Percentiles rank a stretch among this genome's conserved stretches.
Evolutionary conservation across 106 monocot species (phyloP).

Genomic region (Hemerocallis citrina): DNA sequence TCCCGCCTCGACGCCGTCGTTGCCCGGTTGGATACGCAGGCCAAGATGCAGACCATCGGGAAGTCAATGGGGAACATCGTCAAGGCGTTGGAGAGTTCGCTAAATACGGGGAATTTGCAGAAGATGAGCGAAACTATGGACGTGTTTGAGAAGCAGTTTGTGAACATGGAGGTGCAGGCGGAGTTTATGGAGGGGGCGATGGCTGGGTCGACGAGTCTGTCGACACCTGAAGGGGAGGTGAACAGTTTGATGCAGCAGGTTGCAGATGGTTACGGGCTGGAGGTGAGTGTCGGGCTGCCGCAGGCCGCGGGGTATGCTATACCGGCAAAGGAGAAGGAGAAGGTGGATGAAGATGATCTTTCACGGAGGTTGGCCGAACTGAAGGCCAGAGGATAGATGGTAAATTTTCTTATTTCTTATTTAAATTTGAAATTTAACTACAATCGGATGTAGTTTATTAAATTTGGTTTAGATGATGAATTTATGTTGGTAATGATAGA

Average conservation of each 20-base stretch:
- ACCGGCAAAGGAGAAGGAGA: constrained; percentile 9
- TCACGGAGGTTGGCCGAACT: constrained; percentile 17
- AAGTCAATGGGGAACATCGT: constrained; percentile 24
- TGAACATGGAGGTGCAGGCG: constrained; percentile 38
- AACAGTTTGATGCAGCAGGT: constrained; percentile 32
- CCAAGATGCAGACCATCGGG: constrained; percentile 26
- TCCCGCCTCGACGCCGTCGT: constrained; percentile 30
- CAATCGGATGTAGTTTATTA: too few relatives aligned
- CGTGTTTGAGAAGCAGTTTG: constrained; percentile 34
- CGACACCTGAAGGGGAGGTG: constrained; percentile 23
- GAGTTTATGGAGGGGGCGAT: constrained; percentile 26
- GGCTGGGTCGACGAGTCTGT: constrained; percentile 22
- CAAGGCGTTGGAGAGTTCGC: constrained; percentile 16
- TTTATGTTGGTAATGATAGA: too few relatives aligned
- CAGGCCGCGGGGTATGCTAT: constrained; percentile 16
- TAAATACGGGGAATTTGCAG: constrained; percentile 21
- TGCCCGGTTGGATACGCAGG: constrained; percentile 27
- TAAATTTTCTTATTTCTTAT: neutral
- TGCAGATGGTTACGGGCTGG: constrained; percentile 21
- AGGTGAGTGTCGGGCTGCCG: constrained; percentile 20
- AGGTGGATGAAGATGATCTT: constrained; percentile 15
- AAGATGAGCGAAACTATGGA: constrained; percentile 32
- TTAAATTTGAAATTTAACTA: too few relatives aligned
- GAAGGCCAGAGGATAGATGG: constrained; percentile 16
- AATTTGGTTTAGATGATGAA: too few relatives aligned